Evolutionary conservation across 192 early-diverging fungal species (phyloP).

Genomic region (Pecoramyces ruminantium): DNA sequence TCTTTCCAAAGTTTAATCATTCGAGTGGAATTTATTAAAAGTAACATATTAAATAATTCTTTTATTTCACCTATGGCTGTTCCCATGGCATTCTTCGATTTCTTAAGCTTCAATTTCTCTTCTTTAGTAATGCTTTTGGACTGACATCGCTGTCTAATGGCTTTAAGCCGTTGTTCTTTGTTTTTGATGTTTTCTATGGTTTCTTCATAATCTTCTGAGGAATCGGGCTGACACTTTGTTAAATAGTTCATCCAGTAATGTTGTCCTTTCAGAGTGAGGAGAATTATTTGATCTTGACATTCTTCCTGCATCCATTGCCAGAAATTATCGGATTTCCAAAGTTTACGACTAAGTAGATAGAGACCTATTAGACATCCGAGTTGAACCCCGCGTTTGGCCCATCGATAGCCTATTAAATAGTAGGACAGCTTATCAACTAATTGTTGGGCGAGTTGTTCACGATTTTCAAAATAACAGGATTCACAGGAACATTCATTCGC

Average conservation of each 20-base stretch:
- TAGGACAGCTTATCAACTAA: not conserved
- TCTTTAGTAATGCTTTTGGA: not conserved
- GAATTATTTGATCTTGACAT: not conserved
- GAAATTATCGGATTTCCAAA: not conserved
- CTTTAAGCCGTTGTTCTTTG: not conserved
- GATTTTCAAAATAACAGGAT: not conserved
- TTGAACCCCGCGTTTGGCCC: not conserved
- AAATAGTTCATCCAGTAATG: not conserved
- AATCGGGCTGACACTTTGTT: not conserved
- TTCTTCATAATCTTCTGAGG: not conserved
- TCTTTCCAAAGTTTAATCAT: not conserved
- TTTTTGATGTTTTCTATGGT: not conserved
- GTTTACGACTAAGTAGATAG: not conserved
- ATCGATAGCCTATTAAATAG: not conserved
- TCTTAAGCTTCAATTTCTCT: not conserved
- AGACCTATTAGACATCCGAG: not conserved
- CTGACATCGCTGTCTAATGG: not conserved
- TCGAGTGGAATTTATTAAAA: not conserved
- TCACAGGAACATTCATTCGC: not conserved
- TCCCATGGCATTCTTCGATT: not conserved
- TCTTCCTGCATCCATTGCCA: not conserved
- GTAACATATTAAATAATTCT: not conserved
- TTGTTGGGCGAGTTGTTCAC: not conserved
- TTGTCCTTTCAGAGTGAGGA: not conserved
- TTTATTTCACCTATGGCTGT: not conserved